phyloP scores from a whole-genome alignment of 139 green algal species.

The Chlamydomonas incerta region DNA sequence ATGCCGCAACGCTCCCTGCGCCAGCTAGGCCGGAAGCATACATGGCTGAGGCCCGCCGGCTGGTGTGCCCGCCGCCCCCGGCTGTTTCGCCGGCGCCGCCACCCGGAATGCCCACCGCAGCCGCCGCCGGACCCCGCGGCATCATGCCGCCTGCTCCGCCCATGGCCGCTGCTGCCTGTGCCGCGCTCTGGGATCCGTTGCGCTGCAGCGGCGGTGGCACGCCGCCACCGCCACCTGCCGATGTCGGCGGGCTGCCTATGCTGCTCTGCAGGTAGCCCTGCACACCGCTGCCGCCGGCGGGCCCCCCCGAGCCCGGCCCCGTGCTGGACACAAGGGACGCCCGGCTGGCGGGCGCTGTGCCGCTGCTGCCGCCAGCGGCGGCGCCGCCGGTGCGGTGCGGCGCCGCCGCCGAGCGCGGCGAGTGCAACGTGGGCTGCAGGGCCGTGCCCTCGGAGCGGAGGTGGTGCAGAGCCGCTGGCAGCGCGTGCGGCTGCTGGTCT shows the following conservation, averaged over 20 bases:
- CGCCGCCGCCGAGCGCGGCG: background rate
- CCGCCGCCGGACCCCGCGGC: too few relatives aligned
- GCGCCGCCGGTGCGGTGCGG: background rate
- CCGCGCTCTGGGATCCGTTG: too few relatives aligned
- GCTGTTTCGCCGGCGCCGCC: too few relatives aligned
- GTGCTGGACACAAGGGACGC: background rate
- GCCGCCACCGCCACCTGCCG: too few relatives aligned
- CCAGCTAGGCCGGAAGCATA: background rate
- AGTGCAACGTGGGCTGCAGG: constrained; percentile 15
- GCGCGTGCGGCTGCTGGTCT: too few relatives aligned
- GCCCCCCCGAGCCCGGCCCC: background rate
- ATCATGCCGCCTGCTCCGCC: too few relatives aligned
- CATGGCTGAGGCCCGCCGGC: too few relatives aligned
- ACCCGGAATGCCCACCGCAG: too few relatives aligned
- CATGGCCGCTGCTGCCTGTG: too few relatives aligned
- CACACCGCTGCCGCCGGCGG: background rate
- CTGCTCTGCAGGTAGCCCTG: too few relatives aligned
- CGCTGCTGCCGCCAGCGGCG: background rate
- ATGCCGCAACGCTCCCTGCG: background rate
- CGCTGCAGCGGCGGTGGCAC: too few relatives aligned
- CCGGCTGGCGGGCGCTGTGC: background rate
- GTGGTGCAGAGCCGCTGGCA: background rate
- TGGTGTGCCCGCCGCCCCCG: too few relatives aligned
- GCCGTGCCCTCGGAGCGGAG: constrained; percentile 8
- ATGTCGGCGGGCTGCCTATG: background rate